A percentile compares a stretch with the other conserved stretches of the same genome.
Conservation (phyloP, 805 yeast species). For the Starmerella bombi region DNA sequence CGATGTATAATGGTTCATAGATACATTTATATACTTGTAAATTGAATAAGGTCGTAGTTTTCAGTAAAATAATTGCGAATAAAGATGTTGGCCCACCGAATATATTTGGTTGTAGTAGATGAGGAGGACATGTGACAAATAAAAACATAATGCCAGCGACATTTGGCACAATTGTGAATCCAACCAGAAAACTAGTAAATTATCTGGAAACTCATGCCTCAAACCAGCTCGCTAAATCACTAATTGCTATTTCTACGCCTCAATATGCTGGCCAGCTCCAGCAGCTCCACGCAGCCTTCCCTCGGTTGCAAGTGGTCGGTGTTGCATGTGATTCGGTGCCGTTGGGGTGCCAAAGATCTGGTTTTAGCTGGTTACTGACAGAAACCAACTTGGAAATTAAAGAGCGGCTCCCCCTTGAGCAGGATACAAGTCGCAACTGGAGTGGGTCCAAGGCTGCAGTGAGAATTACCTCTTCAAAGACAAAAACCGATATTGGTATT, state of each 20-base stretch:
- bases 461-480: constrained; percentile 12
- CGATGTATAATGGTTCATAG: no score
- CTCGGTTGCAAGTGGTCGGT: constrained; percentile 22
- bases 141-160: constrained; percentile 8
- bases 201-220: constrained; percentile 18
- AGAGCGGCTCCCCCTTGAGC: constrained; percentile 14
- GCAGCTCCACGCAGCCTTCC: constrained; percentile 13
- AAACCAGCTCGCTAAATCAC: constrained; percentile 17
- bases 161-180: constrained; percentile 20
- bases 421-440: constrained; percentile 12
- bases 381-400: constrained; percentile 15
- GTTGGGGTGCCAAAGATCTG: constrained; percentile 25
- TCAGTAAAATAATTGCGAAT: no score
- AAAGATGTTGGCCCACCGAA: no score
- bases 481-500: constrained; percentile 16
- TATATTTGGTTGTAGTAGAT: no score
- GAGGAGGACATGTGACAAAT: no score
- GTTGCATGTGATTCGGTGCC: constrained; percentile 26
- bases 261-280: constrained; percentile 25
- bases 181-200: constrained; percentile 16
- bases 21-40: no score
- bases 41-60: no score
- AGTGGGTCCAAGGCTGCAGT: constrained; percentile 13
- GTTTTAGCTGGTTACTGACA: constrained; percentile 21
- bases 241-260: constrained; percentile 28